Evolutionary conservation across 2,329 filamentous ascomycete species (phyloP).

Genomic region (Verticillium tricorpus): DNA sequence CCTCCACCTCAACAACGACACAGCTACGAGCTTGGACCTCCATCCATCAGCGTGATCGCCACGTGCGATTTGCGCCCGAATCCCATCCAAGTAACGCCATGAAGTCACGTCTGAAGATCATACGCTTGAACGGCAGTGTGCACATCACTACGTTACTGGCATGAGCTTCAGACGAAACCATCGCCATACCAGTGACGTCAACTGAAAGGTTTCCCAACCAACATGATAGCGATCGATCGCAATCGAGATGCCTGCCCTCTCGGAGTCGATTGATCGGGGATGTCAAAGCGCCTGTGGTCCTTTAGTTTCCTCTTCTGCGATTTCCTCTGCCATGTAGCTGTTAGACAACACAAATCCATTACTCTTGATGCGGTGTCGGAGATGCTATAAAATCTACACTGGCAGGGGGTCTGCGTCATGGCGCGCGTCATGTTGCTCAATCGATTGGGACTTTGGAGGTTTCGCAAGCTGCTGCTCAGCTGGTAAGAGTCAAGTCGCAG

Average conservation of each 20-base stretch:
- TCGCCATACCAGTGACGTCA: not conserved
- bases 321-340: not conserved
- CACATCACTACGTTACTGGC: not conserved
- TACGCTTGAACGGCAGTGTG: not conserved
- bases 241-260: not conserved
- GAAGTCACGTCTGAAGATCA: not conserved
- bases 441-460: not conserved
- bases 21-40: not conserved
- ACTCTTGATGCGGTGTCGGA: not conserved
- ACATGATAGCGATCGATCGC: not conserved
- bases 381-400: not conserved
- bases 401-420: not conserved
- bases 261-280: not conserved
- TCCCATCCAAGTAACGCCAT: not conserved
- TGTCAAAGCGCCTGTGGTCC: not conserved
- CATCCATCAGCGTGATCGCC: not conserved
- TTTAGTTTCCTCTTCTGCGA: not conserved
- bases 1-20: not conserved
- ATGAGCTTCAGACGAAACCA: not conserved
- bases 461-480: not conserved
- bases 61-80: not conserved
- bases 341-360: not conserved
- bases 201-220: not conserved
- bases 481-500: not conserved
- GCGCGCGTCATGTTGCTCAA: not conserved